phyloP scores from a whole-genome alignment of 257 asterid species.

The Solanum pinnatisectum region DNA sequence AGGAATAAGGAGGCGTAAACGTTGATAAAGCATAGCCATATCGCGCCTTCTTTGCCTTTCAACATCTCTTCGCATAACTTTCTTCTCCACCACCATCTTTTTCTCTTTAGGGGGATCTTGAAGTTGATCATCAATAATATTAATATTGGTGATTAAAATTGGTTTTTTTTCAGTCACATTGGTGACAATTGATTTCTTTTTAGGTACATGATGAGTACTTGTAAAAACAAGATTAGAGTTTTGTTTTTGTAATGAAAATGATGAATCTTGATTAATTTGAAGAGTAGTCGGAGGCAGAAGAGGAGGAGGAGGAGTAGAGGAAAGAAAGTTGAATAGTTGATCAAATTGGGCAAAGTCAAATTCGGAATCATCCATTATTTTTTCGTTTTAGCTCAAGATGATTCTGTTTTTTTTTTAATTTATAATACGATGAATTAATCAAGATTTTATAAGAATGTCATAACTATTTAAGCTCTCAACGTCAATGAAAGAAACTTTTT shows the following conservation, averaged over 20 bases:
- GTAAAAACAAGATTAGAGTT: not conserved
- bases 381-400: not conserved
- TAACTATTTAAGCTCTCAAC: not conserved
- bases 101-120: not conserved
- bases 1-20: not conserved
- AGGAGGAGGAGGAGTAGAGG: not conserved
- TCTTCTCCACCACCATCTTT: not conserved
- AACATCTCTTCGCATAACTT: not conserved
- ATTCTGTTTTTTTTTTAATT: not conserved
- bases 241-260: not conserved
- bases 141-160: not conserved
- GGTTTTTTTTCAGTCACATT: not conserved
- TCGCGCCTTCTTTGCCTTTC: conserved; percentile 4
- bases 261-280: not conserved
- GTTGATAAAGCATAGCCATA: conserved; percentile 1
- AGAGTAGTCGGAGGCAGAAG: not conserved
- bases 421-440: not conserved
- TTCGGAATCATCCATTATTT: not conserved
- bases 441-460: not conserved
- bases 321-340: not conserved
- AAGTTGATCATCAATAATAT: not conserved
- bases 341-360: not conserved
- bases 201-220: not conserved
- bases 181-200: not conserved
- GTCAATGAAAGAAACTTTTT: not conserved